phyloP scores from a whole-genome alignment of 1,284 basidiomycete species.

The Ustilago cynodontis region DNA sequence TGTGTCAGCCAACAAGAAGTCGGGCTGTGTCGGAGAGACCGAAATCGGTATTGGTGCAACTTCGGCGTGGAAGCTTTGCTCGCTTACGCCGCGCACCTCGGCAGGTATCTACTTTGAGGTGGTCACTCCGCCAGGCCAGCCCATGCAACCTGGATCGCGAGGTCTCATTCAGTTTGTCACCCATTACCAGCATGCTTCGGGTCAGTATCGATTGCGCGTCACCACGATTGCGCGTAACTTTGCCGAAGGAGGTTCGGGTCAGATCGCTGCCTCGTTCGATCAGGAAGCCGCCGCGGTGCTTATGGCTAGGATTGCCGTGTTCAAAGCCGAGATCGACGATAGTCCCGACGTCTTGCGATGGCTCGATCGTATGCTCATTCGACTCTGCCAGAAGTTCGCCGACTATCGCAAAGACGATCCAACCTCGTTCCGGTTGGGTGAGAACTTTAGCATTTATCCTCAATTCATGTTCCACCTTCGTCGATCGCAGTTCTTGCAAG shows the following conservation, averaged over 20 bases:
- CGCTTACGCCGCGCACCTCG: constrained; percentile 87
- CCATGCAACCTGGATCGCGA: constrained; percentile 88
- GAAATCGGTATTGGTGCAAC: constrained; percentile 99
- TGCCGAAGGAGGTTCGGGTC: constrained; percentile 93
- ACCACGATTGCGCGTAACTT: constrained; percentile 97
- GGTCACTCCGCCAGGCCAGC: constrained; percentile 96
- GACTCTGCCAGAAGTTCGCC: constrained; percentile 98
- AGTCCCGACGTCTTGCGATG: constrained; percentile 95
- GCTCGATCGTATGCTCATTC: constrained; percentile 98
- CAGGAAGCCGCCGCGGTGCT: constrained; percentile 98
- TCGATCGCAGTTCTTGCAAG: constrained; percentile 97
- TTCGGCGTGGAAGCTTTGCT: constrained; percentile 98
- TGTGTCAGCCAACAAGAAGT: constrained; percentile 96
- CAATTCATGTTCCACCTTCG: constrained; percentile 99
- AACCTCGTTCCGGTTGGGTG: constrained; percentile 88
- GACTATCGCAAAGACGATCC: constrained; percentile 99
- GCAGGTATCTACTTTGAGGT: constrained; percentile 98
- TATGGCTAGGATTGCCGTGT: constrained; percentile 98
- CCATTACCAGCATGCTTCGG: constrained; percentile 97
- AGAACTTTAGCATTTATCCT: constrained; percentile 99
- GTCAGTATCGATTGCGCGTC: constrained; percentile 91
- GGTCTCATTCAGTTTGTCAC: constrained; percentile 99
- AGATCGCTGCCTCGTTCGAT: constrained; percentile 93
- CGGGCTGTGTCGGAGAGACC: constrained; percentile 95
- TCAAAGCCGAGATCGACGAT: constrained; percentile 99